Evolutionary conservation across 257 asterid species (phyloP).

Genomic region (Solanum sitiens): DNA sequence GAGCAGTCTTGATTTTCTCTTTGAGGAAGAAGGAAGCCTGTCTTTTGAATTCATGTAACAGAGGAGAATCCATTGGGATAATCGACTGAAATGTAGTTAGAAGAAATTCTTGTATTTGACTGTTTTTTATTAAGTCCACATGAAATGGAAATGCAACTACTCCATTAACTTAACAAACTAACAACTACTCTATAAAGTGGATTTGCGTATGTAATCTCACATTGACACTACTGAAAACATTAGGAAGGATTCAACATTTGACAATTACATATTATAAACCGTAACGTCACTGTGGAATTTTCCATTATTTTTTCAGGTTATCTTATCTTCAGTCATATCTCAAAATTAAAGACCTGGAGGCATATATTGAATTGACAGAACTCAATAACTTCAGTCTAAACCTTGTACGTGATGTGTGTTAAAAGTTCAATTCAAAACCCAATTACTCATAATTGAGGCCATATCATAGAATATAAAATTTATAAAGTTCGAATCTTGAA

Average conservation of each 20-base stretch:
- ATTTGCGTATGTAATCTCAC: slow-evolving; percentile 12
- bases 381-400: background rate
- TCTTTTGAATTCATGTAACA: slow-evolving; percentile 63
- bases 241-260: background rate
- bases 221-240: background rate
- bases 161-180: slow-evolving; percentile 41
- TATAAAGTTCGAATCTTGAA: background rate
- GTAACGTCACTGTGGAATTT: background rate
- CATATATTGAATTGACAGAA: too few species aligned
- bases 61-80: slow-evolving; percentile 13
- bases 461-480: background rate
- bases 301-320: background rate
- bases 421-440: background rate
- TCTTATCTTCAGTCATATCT: background rate
- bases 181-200: slow-evolving; percentile 22
- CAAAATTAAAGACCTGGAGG: background rate
- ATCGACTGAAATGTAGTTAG: background rate
- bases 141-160: slow-evolving; percentile 36
- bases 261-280: background rate
- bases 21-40: slow-evolving; percentile 79
- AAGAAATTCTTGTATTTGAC: background rate
- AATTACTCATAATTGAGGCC: background rate
- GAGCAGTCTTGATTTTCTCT: slow-evolving; percentile 75
- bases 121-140: background rate
- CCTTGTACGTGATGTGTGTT: accelerated